Conservation (phyloP, 257 asterid genomes). For the Linderniella brevidens region DNA sequence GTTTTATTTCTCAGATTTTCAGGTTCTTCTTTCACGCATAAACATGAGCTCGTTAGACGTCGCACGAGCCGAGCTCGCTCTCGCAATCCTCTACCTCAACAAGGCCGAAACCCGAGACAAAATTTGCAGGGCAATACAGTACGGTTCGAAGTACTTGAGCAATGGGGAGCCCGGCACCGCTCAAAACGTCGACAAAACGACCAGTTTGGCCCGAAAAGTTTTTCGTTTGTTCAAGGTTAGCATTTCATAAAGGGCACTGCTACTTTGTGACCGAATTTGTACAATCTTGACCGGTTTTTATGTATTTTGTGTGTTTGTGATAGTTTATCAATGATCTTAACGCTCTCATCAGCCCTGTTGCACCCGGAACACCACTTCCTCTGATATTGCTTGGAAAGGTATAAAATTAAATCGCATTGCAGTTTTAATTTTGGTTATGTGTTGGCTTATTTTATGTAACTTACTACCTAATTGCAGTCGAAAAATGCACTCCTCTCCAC, state of each 20-base stretch:
- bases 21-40: slow-evolving; percentile 23
- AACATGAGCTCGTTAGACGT: slow-evolving; percentile 70
- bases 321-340: slow-evolving; percentile 92
- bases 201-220: slow-evolving; percentile 92
- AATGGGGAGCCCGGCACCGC: slow-evolving; percentile 95
- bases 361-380: slow-evolving; percentile 84
- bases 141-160: slow-evolving; percentile 87
- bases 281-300: slow-evolving; percentile 9
- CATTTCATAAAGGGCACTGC: not conserved
- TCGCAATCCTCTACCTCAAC: slow-evolving; percentile 65
- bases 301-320: slow-evolving; percentile 5
- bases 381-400: slow-evolving; percentile 87
- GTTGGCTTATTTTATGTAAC: slow-evolving; percentile 6
- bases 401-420: slow-evolving; percentile 2
- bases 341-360: slow-evolving; percentile 68
- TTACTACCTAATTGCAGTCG: slow-evolving; percentile 38
- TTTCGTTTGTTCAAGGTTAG: slow-evolving; percentile 86
- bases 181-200: slow-evolving; percentile 85
- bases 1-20: slow-evolving; percentile 16
- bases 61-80: slow-evolving; percentile 80
- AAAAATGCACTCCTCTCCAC: slow-evolving; percentile 82
- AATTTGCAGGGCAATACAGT: slow-evolving; percentile 95
- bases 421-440: not conserved
- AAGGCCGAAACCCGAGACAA: slow-evolving; percentile 96
- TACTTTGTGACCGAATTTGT: slow-evolving; percentile 4